phyloP scores from a whole-genome alignment of 805 yeast genomes.

The Scheffersomyces lignosus region DNA sequence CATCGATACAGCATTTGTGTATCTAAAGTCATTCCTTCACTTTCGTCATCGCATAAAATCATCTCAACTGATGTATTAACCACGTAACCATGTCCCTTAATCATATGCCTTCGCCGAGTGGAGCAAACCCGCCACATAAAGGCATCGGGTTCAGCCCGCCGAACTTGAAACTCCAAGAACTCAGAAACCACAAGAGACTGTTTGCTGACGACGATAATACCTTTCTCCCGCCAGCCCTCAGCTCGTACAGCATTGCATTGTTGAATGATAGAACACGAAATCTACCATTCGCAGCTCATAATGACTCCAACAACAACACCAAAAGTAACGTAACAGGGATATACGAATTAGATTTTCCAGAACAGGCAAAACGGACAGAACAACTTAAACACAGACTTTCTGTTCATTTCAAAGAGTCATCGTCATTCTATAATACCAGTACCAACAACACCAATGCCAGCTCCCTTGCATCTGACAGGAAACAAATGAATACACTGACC shows the following conservation, averaged over 20 bases:
- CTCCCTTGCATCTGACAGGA: background rate
- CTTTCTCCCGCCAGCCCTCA: constrained; percentile 59
- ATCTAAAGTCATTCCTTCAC: too few species aligned
- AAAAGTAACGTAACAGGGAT: constrained; percentile 24
- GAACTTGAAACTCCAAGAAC: too few species aligned
- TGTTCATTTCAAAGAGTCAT: constrained; percentile 28
- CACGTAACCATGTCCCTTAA: too few species aligned
- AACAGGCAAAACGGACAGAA: constrained; percentile 11
- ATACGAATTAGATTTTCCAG: constrained; percentile 34
- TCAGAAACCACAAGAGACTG: constrained; percentile 11
- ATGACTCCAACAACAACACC: constrained; percentile 1
- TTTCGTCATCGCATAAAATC: too few species aligned
- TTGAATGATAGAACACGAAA: constrained; percentile 34
- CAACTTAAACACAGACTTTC: constrained; percentile 30
- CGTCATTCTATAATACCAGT: background rate
- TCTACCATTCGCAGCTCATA: constrained; percentile 7
- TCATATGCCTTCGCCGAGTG: too few species aligned
- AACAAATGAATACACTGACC: background rate
- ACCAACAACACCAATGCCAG: constrained; percentile 1
- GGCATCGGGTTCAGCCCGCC: too few species aligned
- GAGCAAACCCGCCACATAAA: too few species aligned
- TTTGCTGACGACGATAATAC: constrained; percentile 47
- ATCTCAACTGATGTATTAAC: too few species aligned
- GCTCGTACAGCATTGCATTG: constrained; percentile 57
- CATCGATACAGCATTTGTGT: too few species aligned